These are phyloP conservation scores for Melanogaster broomeanus DNA, from an alignment of 768 basidiomycete genomes.

Conservation along the genomic window DNA sequence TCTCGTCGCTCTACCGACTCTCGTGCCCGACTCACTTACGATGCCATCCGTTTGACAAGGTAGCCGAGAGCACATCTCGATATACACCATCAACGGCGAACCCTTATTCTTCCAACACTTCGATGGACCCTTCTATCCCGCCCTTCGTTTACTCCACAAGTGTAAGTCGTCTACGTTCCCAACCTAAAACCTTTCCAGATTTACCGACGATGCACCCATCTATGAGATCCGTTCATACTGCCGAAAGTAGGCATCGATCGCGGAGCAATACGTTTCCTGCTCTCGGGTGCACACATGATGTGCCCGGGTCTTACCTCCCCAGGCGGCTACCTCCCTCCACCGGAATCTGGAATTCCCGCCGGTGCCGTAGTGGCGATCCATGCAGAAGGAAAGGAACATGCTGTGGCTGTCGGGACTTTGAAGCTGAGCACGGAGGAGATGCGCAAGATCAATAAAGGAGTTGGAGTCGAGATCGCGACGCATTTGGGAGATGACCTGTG, in stretches of 20 bases:
- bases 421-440: constrained; percentile 89
- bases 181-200: neutral
- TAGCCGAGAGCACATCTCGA: constrained; percentile 94
- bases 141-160: constrained; percentile 86
- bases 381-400: constrained; percentile 95
- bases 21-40: constrained; percentile 9
- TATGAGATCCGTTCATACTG: constrained; percentile 93
- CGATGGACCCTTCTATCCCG: constrained; percentile 91
- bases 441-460: constrained; percentile 82
- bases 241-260: constrained; percentile 91
- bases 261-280: constrained; percentile 95
- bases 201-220: constrained; percentile 7
- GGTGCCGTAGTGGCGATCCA: constrained; percentile 85
- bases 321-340: constrained; percentile 84
- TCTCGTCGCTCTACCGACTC: neutral
- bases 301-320: constrained; percentile 94
- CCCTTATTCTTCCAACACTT: constrained; percentile 96
- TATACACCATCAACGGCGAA: constrained; percentile 85
- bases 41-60: constrained; percentile 28
- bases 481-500: constrained; percentile 91
- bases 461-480: constrained; percentile 85
- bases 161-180: constrained; percentile 54
- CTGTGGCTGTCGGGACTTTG: constrained; percentile 83
- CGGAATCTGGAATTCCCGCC: constrained; percentile 63
- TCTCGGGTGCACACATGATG: constrained; percentile 96